phyloP scores from a whole-genome alignment of 169 alveolate genomes.

The Eimeria tenella region DNA sequence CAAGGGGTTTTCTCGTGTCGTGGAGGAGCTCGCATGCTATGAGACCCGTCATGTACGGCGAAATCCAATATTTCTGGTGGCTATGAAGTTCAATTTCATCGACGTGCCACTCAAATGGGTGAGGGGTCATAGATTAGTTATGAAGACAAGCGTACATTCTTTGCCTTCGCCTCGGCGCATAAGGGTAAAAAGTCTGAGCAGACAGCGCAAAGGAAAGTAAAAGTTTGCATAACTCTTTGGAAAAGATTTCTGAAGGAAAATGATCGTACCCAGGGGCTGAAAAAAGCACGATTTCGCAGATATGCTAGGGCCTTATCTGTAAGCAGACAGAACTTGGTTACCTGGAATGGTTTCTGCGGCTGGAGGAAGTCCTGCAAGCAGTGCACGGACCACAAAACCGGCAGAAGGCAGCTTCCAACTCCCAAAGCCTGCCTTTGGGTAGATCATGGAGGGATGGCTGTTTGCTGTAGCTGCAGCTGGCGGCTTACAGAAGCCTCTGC shows the following conservation, averaged over 20 bases:
- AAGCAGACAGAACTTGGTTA: background rate
- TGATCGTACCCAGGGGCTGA: too few relatives aligned
- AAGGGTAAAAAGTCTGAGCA: constrained; percentile 55
- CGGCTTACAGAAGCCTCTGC: background rate
- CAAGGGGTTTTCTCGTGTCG: background rate
- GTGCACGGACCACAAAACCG: background rate
- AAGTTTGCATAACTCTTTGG: too few relatives aligned
- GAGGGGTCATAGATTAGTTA: background rate
- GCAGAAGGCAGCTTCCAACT: too few relatives aligned
- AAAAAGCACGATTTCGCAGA: background rate
- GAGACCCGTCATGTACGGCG: background rate
- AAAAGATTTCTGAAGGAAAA: too few relatives aligned
- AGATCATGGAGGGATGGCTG: too few relatives aligned
- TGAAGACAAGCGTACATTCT: constrained; percentile 5
- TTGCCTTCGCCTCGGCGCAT: constrained; percentile 64
- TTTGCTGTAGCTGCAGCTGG: too few relatives aligned
- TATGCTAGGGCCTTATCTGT: background rate
- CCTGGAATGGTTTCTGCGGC: constrained; percentile 32
- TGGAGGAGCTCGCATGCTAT: background rate
- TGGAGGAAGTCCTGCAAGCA: constrained; percentile 14
- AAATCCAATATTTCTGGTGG: background rate
- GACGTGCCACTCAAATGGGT: background rate
- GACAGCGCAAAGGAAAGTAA: background rate
- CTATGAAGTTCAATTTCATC: background rate
- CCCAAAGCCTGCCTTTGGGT: too few relatives aligned